Conservation (phyloP, 2,329 filamentous ascomycete genomes). For the Alternaria ventricosa region DNA sequence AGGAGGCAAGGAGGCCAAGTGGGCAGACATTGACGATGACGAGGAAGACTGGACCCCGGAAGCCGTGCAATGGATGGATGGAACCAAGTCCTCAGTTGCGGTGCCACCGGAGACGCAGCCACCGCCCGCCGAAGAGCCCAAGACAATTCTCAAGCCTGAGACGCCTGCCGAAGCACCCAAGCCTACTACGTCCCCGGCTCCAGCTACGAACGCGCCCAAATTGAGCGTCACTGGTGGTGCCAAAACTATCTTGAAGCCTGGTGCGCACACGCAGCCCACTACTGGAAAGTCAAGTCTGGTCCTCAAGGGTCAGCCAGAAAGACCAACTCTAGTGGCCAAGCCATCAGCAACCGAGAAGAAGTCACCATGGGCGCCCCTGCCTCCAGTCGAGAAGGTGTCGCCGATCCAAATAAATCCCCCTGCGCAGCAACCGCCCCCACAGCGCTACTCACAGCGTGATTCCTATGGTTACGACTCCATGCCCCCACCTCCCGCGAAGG, state of each 20-base stretch:
- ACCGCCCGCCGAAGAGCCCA: conserved; percentile 39
- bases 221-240: conserved; percentile 47
- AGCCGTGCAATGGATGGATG: conserved; percentile 86
- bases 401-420: conserved; percentile 68
- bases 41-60: conserved; percentile 88
- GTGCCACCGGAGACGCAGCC: conserved; percentile 54
- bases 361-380: conserved; percentile 89
- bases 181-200: conserved; percentile 20
- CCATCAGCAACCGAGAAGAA: conserved; percentile 75
- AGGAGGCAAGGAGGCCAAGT: conserved; percentile 75
- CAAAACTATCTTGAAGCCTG: conserved; percentile 59
- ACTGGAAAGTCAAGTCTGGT: conserved; percentile 62
- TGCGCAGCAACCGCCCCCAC: conserved; percentile 48
- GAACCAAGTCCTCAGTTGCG: conserved; percentile 79
- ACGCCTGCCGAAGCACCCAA: conserved; percentile 50
- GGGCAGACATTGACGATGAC: conserved; percentile 89
- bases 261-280: conserved; percentile 42
- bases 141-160: conserved; percentile 30
- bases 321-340: conserved; percentile 75
- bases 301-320: conserved; percentile 71
- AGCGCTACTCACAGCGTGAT: conserved; percentile 63
- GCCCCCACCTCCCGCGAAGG: conserved; percentile 67
- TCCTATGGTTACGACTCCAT: conserved; percentile 62
- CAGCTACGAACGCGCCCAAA: conserved; percentile 42
- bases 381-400: conserved; percentile 81